Evolutionary conservation across 1,284 basidiomycete genomes (phyloP).

Genomic region (Ganoderma multipileum): DNA sequence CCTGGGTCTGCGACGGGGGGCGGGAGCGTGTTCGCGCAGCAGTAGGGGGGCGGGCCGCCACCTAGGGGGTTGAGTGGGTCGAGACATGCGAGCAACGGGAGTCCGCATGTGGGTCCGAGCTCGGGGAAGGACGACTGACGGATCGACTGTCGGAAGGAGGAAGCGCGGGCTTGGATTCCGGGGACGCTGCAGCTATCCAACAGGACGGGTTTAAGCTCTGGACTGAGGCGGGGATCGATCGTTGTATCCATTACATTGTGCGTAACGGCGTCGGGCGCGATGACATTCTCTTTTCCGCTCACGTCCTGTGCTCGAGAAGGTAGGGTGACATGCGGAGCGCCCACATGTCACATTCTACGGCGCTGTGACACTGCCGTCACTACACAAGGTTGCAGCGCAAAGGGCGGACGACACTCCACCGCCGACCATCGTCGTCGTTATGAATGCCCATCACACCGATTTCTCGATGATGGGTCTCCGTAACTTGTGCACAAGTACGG

Average conservation of each 20-base stretch:
- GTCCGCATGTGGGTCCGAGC: conserved; percentile 16
- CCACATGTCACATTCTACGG: too few species aligned
- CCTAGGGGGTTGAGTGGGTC: conserved; percentile 23
- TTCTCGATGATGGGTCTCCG: too few species aligned
- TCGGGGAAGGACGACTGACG: conserved; percentile 51
- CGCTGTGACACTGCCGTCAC: too few species aligned
- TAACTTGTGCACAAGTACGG: too few species aligned
- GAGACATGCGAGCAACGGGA: conserved; percentile 30
- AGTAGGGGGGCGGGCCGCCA: conserved; percentile 37
- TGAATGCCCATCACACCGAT: too few species aligned
- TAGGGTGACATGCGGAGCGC: background rate
- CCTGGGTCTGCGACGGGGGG: conserved; percentile 37
- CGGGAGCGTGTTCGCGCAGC: conserved; percentile 30
- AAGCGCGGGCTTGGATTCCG: too few species aligned
- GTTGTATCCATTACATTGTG: background rate
- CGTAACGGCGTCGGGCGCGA: background rate
- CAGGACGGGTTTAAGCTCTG: background rate
- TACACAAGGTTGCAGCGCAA: too few species aligned
- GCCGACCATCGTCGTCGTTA: too few species aligned
- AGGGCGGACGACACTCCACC: too few species aligned
- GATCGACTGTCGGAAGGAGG: too few species aligned
- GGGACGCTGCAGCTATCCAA: too few species aligned
- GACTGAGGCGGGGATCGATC: background rate
- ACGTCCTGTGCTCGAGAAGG: background rate
- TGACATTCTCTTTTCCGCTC: background rate